Evolutionary conservation across 176 grass and related monocot genomes (phyloP).

Genomic region (Typha latifolia): DNA sequence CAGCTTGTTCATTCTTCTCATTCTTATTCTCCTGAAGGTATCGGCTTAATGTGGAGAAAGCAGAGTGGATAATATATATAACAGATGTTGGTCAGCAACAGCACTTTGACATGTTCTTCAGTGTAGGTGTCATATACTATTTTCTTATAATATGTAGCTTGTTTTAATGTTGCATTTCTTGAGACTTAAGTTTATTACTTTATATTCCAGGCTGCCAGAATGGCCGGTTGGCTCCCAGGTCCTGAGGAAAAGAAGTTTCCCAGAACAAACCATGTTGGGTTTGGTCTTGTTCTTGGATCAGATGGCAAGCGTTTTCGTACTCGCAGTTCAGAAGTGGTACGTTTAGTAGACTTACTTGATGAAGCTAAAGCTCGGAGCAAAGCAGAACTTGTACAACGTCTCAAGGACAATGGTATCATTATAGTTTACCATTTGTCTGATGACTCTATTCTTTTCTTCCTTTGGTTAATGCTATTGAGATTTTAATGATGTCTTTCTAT

Average conservation of each 20-base stretch:
- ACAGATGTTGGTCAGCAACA: conserved; percentile 97
- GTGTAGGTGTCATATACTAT: conserved; percentile 26
- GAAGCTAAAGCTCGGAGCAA: conserved; percentile 83
- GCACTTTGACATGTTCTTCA: conserved; percentile 96
- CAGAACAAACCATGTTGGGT: conserved; percentile 75
- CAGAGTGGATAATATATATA: conserved; percentile 95
- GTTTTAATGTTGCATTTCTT: not conserved
- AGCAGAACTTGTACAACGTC: conserved; percentile 56
- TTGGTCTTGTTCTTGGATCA: conserved; percentile 91
- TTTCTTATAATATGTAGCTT: not conserved
- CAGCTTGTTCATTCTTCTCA: conserved; percentile 13
- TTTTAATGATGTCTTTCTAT: not conserved
- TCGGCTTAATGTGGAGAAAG: conserved; percentile 68
- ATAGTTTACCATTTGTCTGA: conserved; percentile 6
- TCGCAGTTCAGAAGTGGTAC: conserved; percentile 74
- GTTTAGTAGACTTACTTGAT: conserved; percentile 81
- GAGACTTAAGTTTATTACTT: not conserved
- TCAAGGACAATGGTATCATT: conserved; percentile 59
- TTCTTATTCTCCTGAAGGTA: conserved; percentile 44
- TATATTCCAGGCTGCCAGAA: conserved; percentile 60
- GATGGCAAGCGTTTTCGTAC: conserved; percentile 89
- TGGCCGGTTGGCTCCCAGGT: conserved; percentile 65
- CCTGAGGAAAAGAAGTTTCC: conserved; percentile 54
- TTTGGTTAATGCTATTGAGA: not conserved
- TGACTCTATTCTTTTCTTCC: not conserved